Evolutionary conservation across 2,329 filamentous ascomycete genomes (phyloP), one percentile per base, ranked within the genome.

Genomic region (Mycogone perniciosa): DNA sequence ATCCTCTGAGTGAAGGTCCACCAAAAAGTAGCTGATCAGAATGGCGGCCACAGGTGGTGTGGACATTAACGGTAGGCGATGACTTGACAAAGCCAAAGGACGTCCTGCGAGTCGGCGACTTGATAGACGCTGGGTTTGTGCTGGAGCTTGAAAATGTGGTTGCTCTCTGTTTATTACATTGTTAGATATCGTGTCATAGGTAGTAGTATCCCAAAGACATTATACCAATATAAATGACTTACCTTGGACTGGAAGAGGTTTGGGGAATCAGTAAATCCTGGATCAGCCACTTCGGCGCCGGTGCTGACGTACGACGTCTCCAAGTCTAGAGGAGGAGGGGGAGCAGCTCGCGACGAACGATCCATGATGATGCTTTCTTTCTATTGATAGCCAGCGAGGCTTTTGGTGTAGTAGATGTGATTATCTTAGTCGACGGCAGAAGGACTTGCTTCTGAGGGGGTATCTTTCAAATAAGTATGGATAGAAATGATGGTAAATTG

Each of bases 11-110:
- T 2, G 71, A 76, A 39, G 71, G 72, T 1, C 76, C 76, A 33
- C 74, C 67, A 54, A 80, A 76, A 10, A 80, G 65, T 52, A 72
- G 77, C 57, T 80, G 75, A 56, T 78, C 71, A 37, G 75, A 75
- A 62, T 80, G 77, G 10, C 77, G 70, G 10, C 77, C 77, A 54
- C 77, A 80, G 52, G 76, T 75, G 34, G 76, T 79, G 63, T 79
- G 71, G 39, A 74, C 70, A 54, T 80, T 80, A 56, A 73, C 69
- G 7, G 67, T 70, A 20, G 67, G 70, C n/a, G 67, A 60, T 6
- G 70, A 58, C 57, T 65, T 69, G 56, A 68, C 57, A 51, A 63
- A 63, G 47, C 56, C 56, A 54, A 67, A 65, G 13, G 67, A 59
- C 5, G 60, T 57, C 50, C 64, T 68, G 51, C 66, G 59, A 40